phyloP scores from a whole-genome alignment of 2,329 filamentous ascomycete species.

The Knufia fluminis region DNA sequence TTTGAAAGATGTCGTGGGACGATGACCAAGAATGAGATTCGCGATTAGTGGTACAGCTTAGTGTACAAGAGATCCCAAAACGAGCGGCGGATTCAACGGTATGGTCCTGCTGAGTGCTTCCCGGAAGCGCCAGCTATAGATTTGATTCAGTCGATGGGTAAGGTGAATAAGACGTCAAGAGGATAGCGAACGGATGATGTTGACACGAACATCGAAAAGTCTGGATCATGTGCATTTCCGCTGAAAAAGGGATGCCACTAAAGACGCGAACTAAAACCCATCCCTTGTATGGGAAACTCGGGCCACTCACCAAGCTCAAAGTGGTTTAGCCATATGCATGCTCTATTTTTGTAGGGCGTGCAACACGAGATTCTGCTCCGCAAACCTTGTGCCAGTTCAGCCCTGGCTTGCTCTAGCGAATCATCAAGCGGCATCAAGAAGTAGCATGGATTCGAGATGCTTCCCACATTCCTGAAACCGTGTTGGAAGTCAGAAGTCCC shows the following conservation, averaged over 20 bases:
- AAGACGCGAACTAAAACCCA: neutral
- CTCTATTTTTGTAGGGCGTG: too few species aligned
- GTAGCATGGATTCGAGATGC: too few species aligned
- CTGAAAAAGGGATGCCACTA: slow-evolving; percentile 5
- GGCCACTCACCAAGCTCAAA: neutral
- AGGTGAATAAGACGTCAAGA: neutral
- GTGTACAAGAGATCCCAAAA: neutral
- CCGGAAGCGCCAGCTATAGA: neutral
- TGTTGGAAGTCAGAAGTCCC: too few species aligned
- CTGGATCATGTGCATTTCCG: neutral
- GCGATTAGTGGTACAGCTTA: neutral
- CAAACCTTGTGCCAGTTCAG: neutral
- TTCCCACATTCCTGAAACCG: too few species aligned
- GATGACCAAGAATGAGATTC: neutral
- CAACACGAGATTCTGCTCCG: too few species aligned
- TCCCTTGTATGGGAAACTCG: neutral
- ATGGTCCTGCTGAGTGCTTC: neutral
- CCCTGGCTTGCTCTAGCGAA: neutral
- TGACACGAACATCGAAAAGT: neutral
- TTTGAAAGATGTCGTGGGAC: neutral
- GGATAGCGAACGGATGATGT: too few species aligned
- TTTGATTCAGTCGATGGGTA: neutral
- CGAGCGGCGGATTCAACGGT: neutral
- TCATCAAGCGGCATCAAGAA: too few species aligned
- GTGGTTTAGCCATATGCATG: neutral